Conservation (phyloP, 106 monocot species). For the Apostasia shenzhenica region DNA sequence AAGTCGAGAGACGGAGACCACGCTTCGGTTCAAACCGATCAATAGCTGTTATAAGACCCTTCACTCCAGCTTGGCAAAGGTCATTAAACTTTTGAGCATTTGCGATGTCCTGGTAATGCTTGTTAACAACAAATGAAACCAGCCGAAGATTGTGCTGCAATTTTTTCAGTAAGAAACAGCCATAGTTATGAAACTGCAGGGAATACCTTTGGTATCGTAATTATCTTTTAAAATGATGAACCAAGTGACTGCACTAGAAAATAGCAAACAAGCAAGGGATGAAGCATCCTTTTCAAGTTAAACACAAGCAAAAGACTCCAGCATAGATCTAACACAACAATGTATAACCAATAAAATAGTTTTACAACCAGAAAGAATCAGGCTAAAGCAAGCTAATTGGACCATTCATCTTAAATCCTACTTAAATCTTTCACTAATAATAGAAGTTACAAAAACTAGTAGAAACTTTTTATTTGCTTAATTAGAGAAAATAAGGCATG, state of each 20-base stretch:
- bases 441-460: too few species aligned
- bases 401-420: too few species aligned
- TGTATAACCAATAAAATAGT: not conserved
- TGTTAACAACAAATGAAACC: conserved; percentile 75
- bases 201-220: not conserved
- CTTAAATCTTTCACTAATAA: too few species aligned
- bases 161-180: conserved; percentile 1
- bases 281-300: too few species aligned
- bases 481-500: too few species aligned
- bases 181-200: not conserved
- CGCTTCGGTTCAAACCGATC: conserved; percentile 85
- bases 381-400: too few species aligned
- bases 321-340: not conserved
- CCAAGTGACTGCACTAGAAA: too few species aligned
- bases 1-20: conserved; percentile 79
- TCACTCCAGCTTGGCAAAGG: conserved; percentile 88
- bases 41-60: conserved; percentile 72
- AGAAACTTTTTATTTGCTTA: too few species aligned
- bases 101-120: conserved; percentile 70
- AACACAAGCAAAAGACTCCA: too few species aligned
- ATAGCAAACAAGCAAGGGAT: too few species aligned
- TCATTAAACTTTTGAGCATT: conserved; percentile 68
- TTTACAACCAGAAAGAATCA: too few species aligned
- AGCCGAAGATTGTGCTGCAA: conserved; percentile 95
- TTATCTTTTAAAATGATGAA: not conserved